These are phyloP conservation scores for Ascoidea asiatica DNA, from an alignment of 805 yeast genomes.

Conservation along the genomic window DNA sequence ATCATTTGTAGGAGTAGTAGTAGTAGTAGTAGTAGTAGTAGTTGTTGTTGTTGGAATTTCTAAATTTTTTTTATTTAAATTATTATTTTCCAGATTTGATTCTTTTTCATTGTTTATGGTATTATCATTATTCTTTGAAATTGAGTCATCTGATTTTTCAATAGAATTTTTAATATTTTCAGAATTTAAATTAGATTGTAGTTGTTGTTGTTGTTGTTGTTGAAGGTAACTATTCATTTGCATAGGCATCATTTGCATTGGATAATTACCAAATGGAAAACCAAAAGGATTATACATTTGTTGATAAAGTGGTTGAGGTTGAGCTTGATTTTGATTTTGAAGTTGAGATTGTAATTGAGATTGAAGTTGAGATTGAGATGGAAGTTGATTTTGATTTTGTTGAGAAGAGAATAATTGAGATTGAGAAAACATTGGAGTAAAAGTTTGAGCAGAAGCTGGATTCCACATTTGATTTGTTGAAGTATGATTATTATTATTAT, in stretches of 20 bases:
- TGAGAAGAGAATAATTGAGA: slow-evolving; percentile 13
- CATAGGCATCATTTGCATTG: slow-evolving; percentile 21
- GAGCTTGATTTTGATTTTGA: slow-evolving; percentile 11
- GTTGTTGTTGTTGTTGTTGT: not conserved
- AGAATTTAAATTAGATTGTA: not conserved
- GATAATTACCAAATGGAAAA: slow-evolving; percentile 20
- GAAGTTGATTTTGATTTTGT: slow-evolving; percentile 11
- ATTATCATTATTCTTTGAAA: slow-evolving; percentile 7
- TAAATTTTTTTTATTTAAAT: too few species aligned
- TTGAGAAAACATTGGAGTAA: slow-evolving; percentile 29
- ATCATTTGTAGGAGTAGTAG: not conserved
- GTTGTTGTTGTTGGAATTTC: too few species aligned
- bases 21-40: not conserved
- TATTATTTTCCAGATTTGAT: too few species aligned
- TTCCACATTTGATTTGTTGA: slow-evolving; percentile 37
- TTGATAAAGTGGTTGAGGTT: slow-evolving; percentile 12
- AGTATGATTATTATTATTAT: not conserved
- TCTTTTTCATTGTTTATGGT: slow-evolving; percentile 1
- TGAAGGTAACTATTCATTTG: slow-evolving; percentile 10
- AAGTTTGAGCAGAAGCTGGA: slow-evolving; percentile 49
- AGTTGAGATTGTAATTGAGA: slow-evolving; percentile 13
- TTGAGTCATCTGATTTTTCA: slow-evolving; percentile 1
- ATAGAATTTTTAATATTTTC: slow-evolving; percentile 1
- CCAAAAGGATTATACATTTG: slow-evolving; percentile 21
- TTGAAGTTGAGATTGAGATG: slow-evolving; percentile 8